phyloP scores from a whole-genome alignment of 495 filamentous ascomycete species.

The Pyrenula aspistea region DNA sequence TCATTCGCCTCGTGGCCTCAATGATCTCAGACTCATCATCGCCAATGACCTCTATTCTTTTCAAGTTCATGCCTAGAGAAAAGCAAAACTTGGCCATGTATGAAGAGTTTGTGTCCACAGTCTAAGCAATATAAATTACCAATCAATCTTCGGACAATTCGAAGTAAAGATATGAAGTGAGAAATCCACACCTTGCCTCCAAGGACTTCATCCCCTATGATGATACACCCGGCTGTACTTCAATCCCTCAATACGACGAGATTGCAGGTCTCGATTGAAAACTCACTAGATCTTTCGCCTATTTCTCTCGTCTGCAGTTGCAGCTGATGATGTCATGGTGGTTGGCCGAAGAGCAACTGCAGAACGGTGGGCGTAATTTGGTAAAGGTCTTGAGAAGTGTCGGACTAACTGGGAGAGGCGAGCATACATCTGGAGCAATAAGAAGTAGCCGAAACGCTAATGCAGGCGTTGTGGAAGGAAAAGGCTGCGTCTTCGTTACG shows the following conservation, averaged over 20 bases:
- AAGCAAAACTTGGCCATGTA: conserved; percentile 93
- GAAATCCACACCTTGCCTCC: conserved; percentile 67
- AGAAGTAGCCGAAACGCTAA: too few relatives aligned
- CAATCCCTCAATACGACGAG: neutral
- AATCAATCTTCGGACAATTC: neutral
- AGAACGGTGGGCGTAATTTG: conserved; percentile 39
- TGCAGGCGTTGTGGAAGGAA: too few relatives aligned
- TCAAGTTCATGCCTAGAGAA: conserved; percentile 74
- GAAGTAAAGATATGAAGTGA: neutral
- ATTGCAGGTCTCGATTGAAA: too few relatives aligned
- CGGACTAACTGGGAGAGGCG: conserved; percentile 61
- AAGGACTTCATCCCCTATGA: conserved; percentile 94
- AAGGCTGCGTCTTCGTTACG: too few relatives aligned
- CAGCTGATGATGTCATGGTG: conserved; percentile 44
- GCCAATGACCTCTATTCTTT: conserved; percentile 81
- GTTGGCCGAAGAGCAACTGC: conserved; percentile 19
- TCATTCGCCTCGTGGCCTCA: conserved; percentile 78
- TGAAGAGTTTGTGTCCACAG: conserved; percentile 84
- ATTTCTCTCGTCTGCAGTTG: conserved; percentile 36
- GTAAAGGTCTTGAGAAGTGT: conserved; percentile 54
- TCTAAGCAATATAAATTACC: conserved; percentile 26
- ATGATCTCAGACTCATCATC: conserved; percentile 87
- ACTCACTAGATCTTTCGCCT: conserved; percentile 49
- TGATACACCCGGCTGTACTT: conserved; percentile 74
- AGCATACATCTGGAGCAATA: conserved; percentile 47